phyloP scores from a whole-genome alignment of 805 yeast species.

The Kuraishia capsulata region DNA sequence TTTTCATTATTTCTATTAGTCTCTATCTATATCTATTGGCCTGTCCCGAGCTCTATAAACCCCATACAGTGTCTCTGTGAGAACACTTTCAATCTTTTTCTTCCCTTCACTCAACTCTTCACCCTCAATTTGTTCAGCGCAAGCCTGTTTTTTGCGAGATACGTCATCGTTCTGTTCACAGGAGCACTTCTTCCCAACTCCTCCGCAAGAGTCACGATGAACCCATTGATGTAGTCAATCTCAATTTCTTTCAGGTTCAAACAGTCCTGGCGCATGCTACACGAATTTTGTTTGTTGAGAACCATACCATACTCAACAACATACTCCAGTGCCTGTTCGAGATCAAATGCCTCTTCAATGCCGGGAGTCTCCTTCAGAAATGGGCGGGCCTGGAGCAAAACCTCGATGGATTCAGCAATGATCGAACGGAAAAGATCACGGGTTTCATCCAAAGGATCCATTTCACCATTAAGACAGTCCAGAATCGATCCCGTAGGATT shows the following conservation, averaged over 20 bases:
- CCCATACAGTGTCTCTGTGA: too few species aligned
- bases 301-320: conserved; percentile 26
- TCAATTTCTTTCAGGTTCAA: conserved; percentile 53
- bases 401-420: conserved; percentile 35
- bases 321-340: conserved; percentile 23
- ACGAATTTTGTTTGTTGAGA: conserved; percentile 46
- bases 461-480: conserved; percentile 71
- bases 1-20: too few species aligned
- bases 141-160: conserved; percentile 31
- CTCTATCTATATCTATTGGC: too few species aligned
- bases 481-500: conserved; percentile 76
- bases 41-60: too few species aligned
- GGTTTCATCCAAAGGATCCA: conserved; percentile 31
- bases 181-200: conserved; percentile 33
- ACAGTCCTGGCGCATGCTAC: conserved; percentile 69
- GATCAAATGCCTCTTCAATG: background rate
- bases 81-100: too few species aligned
- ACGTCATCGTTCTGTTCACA: conserved; percentile 35
- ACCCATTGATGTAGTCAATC: conserved; percentile 79
- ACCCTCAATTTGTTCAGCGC: conserved; percentile 1
- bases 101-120: too few species aligned
- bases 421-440: conserved; percentile 27
- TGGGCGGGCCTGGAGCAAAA: conserved; percentile 17
- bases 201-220: conserved; percentile 47
- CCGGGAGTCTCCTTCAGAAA: background rate